A percentile compares a stretch with the other conserved stretches of the same genome.
Conservation (phyloP, 805 yeast species). For the Candida odintsovae region DNA sequence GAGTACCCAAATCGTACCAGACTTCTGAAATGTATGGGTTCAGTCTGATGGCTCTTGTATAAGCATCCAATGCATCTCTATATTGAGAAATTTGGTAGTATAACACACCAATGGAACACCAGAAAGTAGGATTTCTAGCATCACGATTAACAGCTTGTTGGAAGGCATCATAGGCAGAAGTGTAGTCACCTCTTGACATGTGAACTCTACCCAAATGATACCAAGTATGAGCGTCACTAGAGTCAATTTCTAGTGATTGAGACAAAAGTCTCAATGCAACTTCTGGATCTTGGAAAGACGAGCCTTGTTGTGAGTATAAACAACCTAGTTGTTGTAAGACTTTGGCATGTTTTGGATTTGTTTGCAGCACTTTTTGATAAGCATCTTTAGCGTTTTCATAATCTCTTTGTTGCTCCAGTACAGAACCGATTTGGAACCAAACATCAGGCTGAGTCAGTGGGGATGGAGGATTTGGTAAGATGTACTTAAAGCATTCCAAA, state of each 20-base stretch:
- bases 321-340: constrained; percentile 96
- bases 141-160: constrained; percentile 98
- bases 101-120: constrained; percentile 94
- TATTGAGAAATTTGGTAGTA: constrained; percentile 95
- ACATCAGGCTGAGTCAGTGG: constrained; percentile 96
- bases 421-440: constrained; percentile 98
- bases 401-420: constrained; percentile 88
- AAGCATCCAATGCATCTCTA: constrained; percentile 95
- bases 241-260: constrained; percentile 85
- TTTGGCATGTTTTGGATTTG: constrained; percentile 91
- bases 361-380: constrained; percentile 84
- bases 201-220: constrained; percentile 94
- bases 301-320: constrained; percentile 72
- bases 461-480: constrained; percentile 84
- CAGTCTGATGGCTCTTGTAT: constrained; percentile 90
- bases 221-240: constrained; percentile 94
- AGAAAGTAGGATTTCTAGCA: constrained; percentile 94
- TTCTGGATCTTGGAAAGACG: constrained; percentile 72
- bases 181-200: constrained; percentile 92
- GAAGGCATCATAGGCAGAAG: constrained; percentile 96
- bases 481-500: constrained; percentile 91
- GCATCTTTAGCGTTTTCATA: constrained; percentile 92
- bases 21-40: constrained; percentile 96
- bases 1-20: constrained; percentile 97
- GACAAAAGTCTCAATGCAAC: constrained; percentile 75